Conservation (phyloP, 257 asterid species). For the Lithospermum erythrorhizon region DNA sequence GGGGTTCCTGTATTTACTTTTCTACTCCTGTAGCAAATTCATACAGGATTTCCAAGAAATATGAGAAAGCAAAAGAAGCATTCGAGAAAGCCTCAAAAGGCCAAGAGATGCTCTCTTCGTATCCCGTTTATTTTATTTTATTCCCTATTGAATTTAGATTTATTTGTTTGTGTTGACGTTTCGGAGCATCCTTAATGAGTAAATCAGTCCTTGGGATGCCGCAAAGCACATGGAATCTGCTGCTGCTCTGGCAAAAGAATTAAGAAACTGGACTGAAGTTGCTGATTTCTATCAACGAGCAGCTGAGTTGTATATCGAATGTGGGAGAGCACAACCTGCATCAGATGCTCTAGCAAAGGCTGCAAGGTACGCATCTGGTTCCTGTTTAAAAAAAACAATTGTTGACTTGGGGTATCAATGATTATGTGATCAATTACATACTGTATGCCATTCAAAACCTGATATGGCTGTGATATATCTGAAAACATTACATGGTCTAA, state of each 20-base stretch:
- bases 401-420: background rate
- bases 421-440: background rate
- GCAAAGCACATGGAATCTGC: constrained; percentile 97
- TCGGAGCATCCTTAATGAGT: constrained; percentile 30
- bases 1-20: constrained; percentile 1
- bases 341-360: constrained; percentile 97
- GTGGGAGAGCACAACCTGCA: constrained; percentile 94
- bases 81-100: constrained; percentile 96
- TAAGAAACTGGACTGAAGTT: constrained; percentile 78
- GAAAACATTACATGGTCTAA: background rate
- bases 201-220: constrained; percentile 97
- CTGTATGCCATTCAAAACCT: background rate
- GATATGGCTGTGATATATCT: background rate
- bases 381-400: background rate
- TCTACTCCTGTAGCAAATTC: constrained; percentile 47
- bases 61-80: constrained; percentile 79
- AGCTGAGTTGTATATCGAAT: constrained; percentile 67
- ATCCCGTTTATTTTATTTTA: constrained; percentile 24
- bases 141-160: background rate
- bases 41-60: constrained; percentile 51
- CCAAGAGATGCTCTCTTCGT: constrained; percentile 93
- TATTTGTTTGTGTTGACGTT: constrained; percentile 1
- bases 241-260: constrained; percentile 71
- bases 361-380: constrained; percentile 59
- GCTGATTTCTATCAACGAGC: constrained; percentile 83